phyloP scores from a whole-genome alignment of 106 monocot genomes.

The Dactylorhiza incarnata region DNA sequence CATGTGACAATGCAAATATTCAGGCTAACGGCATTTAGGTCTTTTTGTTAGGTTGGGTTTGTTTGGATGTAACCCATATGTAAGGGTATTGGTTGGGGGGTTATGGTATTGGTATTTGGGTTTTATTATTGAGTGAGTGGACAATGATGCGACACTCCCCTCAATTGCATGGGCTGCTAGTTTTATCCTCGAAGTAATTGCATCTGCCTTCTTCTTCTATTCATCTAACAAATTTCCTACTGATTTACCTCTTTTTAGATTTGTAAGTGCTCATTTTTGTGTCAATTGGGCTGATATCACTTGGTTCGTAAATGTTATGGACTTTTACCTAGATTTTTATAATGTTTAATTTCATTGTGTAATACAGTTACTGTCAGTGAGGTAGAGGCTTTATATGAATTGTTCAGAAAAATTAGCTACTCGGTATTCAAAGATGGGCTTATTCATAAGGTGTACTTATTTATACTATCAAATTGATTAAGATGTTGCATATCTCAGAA shows the following conservation, averaged over 20 bases:
- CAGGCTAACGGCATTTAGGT: no score
- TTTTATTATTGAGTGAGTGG: no score
- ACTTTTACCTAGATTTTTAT: background rate
- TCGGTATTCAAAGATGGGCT: slow-evolving; percentile 44
- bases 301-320: background rate
- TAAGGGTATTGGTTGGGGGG: no score
- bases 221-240: background rate
- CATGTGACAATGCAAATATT: no score
- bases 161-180: no score
- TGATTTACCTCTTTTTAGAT: background rate
- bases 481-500: background rate
- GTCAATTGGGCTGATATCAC: background rate
- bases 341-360: background rate
- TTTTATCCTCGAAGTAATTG: no score
- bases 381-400: slow-evolving; percentile 46
- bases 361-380: slow-evolving; percentile 41
- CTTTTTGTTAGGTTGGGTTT: no score
- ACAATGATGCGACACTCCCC: no score
- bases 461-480: background rate
- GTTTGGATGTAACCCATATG: no score
- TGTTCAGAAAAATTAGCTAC: slow-evolving; percentile 42
- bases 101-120: no score
- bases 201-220: no score
- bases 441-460: slow-evolving; percentile 55
- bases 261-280: background rate